A percentile compares a stretch with the other conserved stretches of the same genome.
These are phyloP conservation scores for Lathyrus tuberosus DNA, from an alignment of 306 rosid species.

Conservation along the genomic window DNA sequence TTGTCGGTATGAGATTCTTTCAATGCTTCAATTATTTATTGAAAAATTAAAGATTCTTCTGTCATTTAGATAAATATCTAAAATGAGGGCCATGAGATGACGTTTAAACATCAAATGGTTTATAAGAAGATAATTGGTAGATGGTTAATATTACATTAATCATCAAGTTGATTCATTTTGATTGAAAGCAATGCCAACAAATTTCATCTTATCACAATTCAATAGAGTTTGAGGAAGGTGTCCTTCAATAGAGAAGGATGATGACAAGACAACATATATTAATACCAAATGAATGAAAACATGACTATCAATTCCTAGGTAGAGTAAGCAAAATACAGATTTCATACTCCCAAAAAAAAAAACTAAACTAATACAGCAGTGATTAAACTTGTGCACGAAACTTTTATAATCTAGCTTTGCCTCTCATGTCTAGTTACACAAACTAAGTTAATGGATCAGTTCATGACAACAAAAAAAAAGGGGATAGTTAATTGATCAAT, in stretches of 20 bases:
- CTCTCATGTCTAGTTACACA: neutral
- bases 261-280: neutral
- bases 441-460: neutral
- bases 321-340: too few species aligned
- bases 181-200: neutral
- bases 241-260: neutral
- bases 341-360: too few species aligned
- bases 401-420: neutral
- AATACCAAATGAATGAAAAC: neutral
- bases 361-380: too few species aligned
- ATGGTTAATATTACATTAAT: neutral
- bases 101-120: neutral
- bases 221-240: neutral
- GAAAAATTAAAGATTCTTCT: neutral
- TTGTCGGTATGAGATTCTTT: neutral
- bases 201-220: neutral
- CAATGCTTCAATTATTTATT: neutral
- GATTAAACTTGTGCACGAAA: too few species aligned
- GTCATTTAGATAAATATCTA: neutral
- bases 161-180: neutral
- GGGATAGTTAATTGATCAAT: neutral
- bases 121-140: neutral
- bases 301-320: neutral
- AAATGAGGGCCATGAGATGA: slow-evolving; percentile 6
- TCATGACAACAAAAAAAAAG: too few species aligned